Evolutionary conservation across 2,329 filamentous ascomycete species (phyloP), one percentile per base, ranked within the genome.

Genomic region (Claviceps cyperi): DNA sequence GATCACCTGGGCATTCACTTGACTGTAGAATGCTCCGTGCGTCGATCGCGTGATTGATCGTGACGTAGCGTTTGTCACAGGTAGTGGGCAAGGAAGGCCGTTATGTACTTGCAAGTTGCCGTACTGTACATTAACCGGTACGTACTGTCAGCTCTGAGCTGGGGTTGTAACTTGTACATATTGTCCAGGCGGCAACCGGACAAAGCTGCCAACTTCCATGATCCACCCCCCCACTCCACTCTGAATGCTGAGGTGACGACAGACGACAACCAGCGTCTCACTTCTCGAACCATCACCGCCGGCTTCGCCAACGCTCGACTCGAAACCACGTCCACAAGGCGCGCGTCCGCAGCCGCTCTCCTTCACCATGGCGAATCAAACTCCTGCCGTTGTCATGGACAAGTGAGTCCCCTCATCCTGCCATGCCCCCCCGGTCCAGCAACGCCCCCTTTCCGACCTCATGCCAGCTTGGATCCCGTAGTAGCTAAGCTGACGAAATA

Each of bases 341-440:
- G 58, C 58, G 58, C 54, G 52, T 49, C 37, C 43, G 52, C 51
- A 54, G 57, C 56, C 58, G 56, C 58, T 53, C 47, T 50, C 52
- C 50, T 48, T 56, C 60, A 60, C 52, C 60, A 98, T 98, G 92
- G 91, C 92, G 66, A 85, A 86, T 74, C 91, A 97, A 81, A 97
- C 92, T 67, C 92, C 92, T 63, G 92, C 92, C 86, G 92, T 98
- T 96, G 92, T 98, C 88, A 98, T 98, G 91, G 92, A 98, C 92
- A 98, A 98, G 92, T 96, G 84, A 73, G 88, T 78, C 63, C 71
- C 62, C 54, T 32, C 28, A 32, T 11, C 38, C n/a, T 19, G 40
- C 13, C 40, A 67, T 11, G 3, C 63, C 63, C 55, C 55, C 62
- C 60, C 48, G 8, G n/a, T 36, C 43, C n/a, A 19, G n/a, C 43